Evolutionary conservation across 148 eudicot genomes (phyloP), one percentile per base, ranked within the genome.

Genomic region (Cornus controversa): DNA sequence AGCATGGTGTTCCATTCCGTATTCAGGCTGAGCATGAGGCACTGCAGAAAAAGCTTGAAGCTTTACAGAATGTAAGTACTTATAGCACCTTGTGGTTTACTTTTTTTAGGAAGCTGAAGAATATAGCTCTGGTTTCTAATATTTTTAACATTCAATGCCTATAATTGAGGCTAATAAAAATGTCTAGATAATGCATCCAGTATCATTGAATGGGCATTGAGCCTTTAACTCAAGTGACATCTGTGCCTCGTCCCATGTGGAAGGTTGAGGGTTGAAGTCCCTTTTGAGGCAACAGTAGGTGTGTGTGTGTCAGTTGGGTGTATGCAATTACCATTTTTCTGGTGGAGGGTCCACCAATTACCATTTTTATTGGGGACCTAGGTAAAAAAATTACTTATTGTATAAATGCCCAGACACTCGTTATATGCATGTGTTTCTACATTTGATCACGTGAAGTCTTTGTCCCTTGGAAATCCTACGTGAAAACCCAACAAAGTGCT

Each of bases 11-110:
- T 77, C 99, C 99, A 37, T 96, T 90, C 75, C 99, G 99, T 78
- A 91, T 96, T 63, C 85, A 89, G 82, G 99, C 99, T 78, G 99
- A 96, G 86, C 99, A 96, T 47, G 99, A 96, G 82, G 98, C 97
- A 36, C 75, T 96, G 85, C 99, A 93, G 83, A 96, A 60, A 84
- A 93, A 93, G 89, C 88, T 96, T 78, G 99, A 96, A 80, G 87
- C 95, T n/a, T 76, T 96, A 67, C 99, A 96, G 79, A 87, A 73
- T 86, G 99, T 93, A 89, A 92, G 98, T 45, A 34, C 66, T 70
- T 80, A 15, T 26, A 37, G 47, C 29, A 42, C 63, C 74, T 66
- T 60, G 50, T 58, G 50, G 58, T 34, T n/a, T 40, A 13, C 18
- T 70, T 58, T 20, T 8, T 1, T 4, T 16, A n/a, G 15, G 4